Percentiles rank a stretch among this genome's conserved stretches.
These are phyloP conservation scores for Pseudocercospora cruenta DNA, from an alignment of 2,329 filamentous ascomycete genomes.

Conservation along the genomic window DNA sequence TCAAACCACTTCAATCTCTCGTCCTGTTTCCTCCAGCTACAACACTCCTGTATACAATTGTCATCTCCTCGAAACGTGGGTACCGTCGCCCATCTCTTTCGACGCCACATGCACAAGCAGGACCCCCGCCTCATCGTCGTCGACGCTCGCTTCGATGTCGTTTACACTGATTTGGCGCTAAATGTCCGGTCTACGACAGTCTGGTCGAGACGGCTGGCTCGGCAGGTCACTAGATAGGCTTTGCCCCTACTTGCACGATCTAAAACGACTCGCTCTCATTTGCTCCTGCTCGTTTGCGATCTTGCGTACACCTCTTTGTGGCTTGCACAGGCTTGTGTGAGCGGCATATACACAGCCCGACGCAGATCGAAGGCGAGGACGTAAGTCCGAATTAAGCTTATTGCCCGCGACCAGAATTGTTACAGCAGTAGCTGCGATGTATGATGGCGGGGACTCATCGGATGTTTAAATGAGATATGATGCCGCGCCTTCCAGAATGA, in stretches of 20 bases:
- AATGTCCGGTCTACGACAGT: neutral
- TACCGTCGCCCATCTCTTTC: neutral
- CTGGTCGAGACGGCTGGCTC: neutral
- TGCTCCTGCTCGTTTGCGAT: neutral
- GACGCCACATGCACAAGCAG: too few species aligned
- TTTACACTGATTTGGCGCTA: neutral
- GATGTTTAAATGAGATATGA: neutral
- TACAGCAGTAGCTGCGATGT: neutral
- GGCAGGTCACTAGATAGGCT: conserved; percentile 5
- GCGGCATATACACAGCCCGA: neutral
- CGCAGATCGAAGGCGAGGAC: neutral
- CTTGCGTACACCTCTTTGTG: neutral
- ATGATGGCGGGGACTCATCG: neutral
- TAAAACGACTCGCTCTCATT: neutral
- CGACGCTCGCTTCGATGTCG: neutral
- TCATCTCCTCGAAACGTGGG: neutral
- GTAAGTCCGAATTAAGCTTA: neutral
- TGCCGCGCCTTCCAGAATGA: neutral
- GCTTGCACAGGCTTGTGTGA: neutral
- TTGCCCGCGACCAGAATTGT: neutral
- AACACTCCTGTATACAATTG: neutral
- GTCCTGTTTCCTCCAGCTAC: too few species aligned
- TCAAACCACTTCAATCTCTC: too few species aligned
- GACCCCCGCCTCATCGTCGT: neutral
- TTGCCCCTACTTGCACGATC: conserved; percentile 12